Percentiles rank a stretch among this genome's conserved stretches.
Evolutionary conservation across 176 grass and related monocot genomes (phyloP).

Genomic region (maize (Zea mays)): Zm-B73-REFERENCE-NAM-5.0 NC_050097.1:195064501-195065000

Average conservation of each 20-base stretch:
- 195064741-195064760: not conserved
- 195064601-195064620: not conserved
- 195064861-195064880: conserved; percentile 51
- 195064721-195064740: too few relatives aligned
- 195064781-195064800: conserved; percentile 26
- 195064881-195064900: conserved; percentile 11
- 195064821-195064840: conserved; percentile 36
- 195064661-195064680: not conserved
- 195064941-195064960: conserved; percentile 18
- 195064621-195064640: conserved; percentile 1
- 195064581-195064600: not conserved
- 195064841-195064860: conserved; percentile 11
- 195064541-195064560: too few relatives aligned
- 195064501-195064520: too few relatives aligned
- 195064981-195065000: conserved; percentile 55
- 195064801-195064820: not conserved
- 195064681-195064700: conserved; percentile 19
- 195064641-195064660: not conserved
- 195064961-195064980: conserved; percentile 79
- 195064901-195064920: conserved; percentile 38
- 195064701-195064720: not conserved
- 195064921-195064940: not conserved
- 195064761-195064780: conserved; percentile 43
- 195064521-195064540: too few relatives aligned
- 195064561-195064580: not conserved